A percentile compares a stretch with the other conserved stretches of the same genome.
phyloP scores from a whole-genome alignment of 192 early-diverging fungal genomes.

The Linnemannia hyalina region DNA sequence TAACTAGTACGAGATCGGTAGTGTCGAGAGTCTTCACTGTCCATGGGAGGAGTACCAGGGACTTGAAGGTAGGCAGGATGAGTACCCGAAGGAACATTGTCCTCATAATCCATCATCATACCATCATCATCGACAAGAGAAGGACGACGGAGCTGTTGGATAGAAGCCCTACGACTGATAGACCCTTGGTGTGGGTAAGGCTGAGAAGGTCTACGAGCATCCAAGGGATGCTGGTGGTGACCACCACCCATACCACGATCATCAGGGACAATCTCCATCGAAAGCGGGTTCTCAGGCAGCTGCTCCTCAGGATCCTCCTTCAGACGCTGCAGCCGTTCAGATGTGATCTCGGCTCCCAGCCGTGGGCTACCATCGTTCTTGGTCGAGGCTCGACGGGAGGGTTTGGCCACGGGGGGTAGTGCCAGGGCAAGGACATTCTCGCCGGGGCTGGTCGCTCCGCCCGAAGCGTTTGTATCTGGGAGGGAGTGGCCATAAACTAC shows the following conservation, averaged over 20 bases:
- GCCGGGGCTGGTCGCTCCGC: constrained; percentile 13
- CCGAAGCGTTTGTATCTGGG: constrained; percentile 25
- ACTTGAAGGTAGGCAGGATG: constrained; percentile 14
- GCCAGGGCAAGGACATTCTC: constrained; percentile 35
- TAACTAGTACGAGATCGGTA: constrained; percentile 23
- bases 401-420: constrained; percentile 14
- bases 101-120: constrained; percentile 49
- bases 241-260: background rate
- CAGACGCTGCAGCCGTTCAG: constrained; percentile 13
- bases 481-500: constrained; percentile 47
- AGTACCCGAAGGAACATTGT: background rate
- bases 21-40: constrained; percentile 30
- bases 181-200: constrained; percentile 10
- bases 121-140: constrained; percentile 33
- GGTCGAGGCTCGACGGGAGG: constrained; percentile 26
- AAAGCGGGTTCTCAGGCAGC: constrained; percentile 1
- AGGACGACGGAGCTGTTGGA: constrained; percentile 28
- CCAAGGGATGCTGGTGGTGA: constrained; percentile 12
- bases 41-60: constrained; percentile 36
- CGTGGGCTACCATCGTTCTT: constrained; percentile 15
- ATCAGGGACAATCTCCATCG: constrained; percentile 14
- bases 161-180: constrained; percentile 26
- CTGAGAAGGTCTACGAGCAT: constrained; percentile 19
- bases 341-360: constrained; percentile 14
- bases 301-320: constrained; percentile 23